Base-by-base conservation (phyloP, 2,329 filamentous ascomycete genomes). In the Nothopassalora personata region DNA sequence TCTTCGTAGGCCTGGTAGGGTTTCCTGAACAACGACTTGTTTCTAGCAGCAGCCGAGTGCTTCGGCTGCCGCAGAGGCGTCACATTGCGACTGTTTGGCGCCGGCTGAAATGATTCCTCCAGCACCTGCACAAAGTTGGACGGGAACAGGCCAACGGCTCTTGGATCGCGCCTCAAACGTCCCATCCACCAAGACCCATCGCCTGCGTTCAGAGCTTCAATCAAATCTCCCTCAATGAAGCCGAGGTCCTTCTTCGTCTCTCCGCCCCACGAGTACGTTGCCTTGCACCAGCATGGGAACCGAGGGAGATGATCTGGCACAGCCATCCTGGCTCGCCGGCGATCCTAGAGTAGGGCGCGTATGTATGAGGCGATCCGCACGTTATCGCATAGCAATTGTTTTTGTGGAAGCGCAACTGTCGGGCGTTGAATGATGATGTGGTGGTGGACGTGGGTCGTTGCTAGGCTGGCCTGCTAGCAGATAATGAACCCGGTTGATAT, bases 101-200 rank as follows among this genome's bases (percentile, higher is more conserved):
- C 74, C 15, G 94, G 94, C 58, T 90, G 86, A 73, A 95, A 97
- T 72, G 86, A 84, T 60, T 94, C 86, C 57, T 90, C 88, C 33
- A 99, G 82, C 5, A 99, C 83, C 72, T 95, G 85, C 71, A 99
- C 94, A 71, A 99, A 99, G 77, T 99, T 99, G 70, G 92, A 97
- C 0, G 94, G 94, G 71, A 99, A 99, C 19, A 94, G 81, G 56
- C 94, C 94, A 69, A 97, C 87, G 70, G 93, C 91, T 70, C 92
- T 86, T 74, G 89, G 88, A 76, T 99, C 94, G 67, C 94, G 86
- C 71, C 87, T 90, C 71, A 99, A 77, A 64, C 93, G 86, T 51
- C 94, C 94, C 77, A 92, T 96, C 94, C 94, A 99, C 94, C 94
- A 99, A 50, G 90, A 92, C 54, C 94, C 94, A 77, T 99, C 94